Base-by-base conservation (phyloP, 306 rosid species). In the Chamaecrista fasciculata region DNA sequence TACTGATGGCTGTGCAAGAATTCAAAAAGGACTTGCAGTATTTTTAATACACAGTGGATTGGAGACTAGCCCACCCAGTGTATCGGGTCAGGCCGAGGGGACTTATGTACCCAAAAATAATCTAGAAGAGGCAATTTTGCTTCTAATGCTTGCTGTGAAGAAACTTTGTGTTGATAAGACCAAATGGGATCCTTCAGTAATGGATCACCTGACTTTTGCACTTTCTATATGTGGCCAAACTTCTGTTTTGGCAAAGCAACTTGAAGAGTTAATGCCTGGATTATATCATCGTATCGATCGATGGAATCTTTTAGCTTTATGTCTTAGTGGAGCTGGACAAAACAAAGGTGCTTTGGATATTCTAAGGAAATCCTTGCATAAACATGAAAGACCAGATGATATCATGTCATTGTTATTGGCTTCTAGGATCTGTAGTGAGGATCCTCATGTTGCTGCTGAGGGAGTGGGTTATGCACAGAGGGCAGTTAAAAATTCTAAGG, bases 261-360 rank as follows among this genome's bases (percentile, higher is more conserved):
- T 91, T 34, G 96, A 91, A 78, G 99, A 85, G 76, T 71, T 91
- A 75, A 70, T 89, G 87, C 99, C 99, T 77, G 97, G 97, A 37
- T 81, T 87, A 23, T 88, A 81, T 74, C 96, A 80, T 47, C 97
- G 99, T 5, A 86, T 87, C 51, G 97, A 91, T 31, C 91, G 89
- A 70, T 94, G 99, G 99, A 91, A 86, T 50, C 76, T 78, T 65
- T 80, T 95, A 87, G 96, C 99, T 67, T 82, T 95, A 56, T 91
- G 96, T 80, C 86, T 78, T 67, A 74, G 86, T 75, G 96, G 80
- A 63, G 91, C 96, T 11, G 97, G 92, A 63, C 80, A 91, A 78
- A 78, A 85, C 28, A 67, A 79, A 62, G 75, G 61, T 51, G 89
- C 97, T 49, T 76, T 94, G 87, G 86, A 81, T 73, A 82, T 94